Conservation (phyloP, 257 asterid genomes). For the Solanum etuberosum region DNA sequence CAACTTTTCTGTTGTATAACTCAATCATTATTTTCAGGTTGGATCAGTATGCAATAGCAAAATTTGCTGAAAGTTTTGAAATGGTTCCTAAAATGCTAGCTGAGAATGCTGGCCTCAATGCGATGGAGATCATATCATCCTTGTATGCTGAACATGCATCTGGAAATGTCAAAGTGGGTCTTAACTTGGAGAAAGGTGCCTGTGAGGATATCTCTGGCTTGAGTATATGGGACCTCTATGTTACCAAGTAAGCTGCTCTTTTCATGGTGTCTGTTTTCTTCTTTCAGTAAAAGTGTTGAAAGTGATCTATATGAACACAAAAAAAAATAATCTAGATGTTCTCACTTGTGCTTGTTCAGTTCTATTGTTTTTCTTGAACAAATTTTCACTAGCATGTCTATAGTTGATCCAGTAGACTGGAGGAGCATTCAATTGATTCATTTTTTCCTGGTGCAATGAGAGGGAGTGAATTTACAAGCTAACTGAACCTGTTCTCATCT, state of each 20-base stretch:
- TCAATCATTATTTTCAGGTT: slow-evolving; percentile 35
- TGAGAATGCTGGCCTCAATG: slow-evolving; percentile 96
- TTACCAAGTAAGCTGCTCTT: slow-evolving; percentile 61
- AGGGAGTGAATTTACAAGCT: neutral
- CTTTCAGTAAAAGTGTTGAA: neutral
- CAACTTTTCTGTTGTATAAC: neutral
- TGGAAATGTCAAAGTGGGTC: slow-evolving; percentile 75
- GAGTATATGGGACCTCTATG: slow-evolving; percentile 71
- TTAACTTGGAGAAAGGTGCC: slow-evolving; percentile 70
- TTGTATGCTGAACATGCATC: slow-evolving; percentile 84
- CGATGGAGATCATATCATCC: slow-evolving; percentile 85
- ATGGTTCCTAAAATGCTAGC: slow-evolving; percentile 91
- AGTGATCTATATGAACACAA: neutral
- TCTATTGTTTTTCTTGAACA: neutral
- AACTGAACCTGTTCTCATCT: neutral
- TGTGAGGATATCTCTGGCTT: slow-evolving; percentile 61
- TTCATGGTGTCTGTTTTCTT: neutral
- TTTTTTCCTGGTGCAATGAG: neutral
- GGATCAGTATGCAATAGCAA: slow-evolving; percentile 94
- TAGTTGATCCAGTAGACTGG: neutral
- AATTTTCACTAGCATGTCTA: neutral
- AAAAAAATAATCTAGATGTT: neutral
- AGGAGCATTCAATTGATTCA: neutral
- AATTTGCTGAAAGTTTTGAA: slow-evolving; percentile 96
- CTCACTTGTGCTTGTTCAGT: neutral